Conservation (phyloP, 257 asterid genomes). For the Solanum tarapatanum region DNA sequence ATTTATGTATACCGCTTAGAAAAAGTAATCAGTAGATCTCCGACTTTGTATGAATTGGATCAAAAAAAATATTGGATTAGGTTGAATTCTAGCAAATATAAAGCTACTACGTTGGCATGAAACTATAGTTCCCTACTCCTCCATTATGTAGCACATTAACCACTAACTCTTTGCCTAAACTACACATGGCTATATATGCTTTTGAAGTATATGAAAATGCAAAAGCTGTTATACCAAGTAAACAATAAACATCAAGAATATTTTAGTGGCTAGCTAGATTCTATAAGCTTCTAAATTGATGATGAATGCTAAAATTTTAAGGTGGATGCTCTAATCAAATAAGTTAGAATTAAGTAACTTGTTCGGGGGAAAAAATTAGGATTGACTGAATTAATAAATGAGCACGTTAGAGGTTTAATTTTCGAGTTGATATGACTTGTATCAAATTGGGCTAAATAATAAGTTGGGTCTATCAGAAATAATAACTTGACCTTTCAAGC, state of each 20-base stretch:
- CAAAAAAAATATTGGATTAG: too few relatives aligned
- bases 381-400: background rate
- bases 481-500: too few relatives aligned
- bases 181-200: background rate
- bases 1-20: too few relatives aligned
- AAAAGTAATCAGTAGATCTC: too few relatives aligned
- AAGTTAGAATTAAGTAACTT: background rate
- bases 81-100: too few relatives aligned
- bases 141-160: background rate
- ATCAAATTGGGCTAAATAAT: too few relatives aligned
- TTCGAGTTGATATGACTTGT: background rate
- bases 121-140: background rate
- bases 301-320: background rate
- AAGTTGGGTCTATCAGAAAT: too few relatives aligned
- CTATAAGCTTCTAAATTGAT: background rate
- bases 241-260: too few relatives aligned
- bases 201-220: background rate
- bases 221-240: too few relatives aligned
- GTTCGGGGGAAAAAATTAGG: background rate
- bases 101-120: background rate
- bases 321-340: background rate
- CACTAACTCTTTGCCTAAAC: background rate
- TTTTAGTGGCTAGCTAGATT: too few relatives aligned
- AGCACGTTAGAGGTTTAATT: background rate
- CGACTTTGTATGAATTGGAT: too few relatives aligned